A percentile compares a stretch with the other conserved stretches of the same genome.
These are phyloP conservation scores for Francoa sonchifolia DNA, from an alignment of 441 rosid species.

Conservation along the genomic window DNA sequence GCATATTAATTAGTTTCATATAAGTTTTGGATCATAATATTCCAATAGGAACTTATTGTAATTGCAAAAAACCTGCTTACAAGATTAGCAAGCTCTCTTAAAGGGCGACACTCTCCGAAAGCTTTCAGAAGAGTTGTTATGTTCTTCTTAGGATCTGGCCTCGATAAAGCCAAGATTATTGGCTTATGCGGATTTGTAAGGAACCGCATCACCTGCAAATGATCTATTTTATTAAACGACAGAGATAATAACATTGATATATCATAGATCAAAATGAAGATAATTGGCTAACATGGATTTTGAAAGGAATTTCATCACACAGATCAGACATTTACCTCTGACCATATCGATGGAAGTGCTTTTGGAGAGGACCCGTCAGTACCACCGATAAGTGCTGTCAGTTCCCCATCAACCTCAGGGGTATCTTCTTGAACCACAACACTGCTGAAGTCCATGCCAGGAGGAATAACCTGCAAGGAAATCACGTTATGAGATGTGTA, in stretches of 20 bases:
- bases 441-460: conserved; percentile 97
- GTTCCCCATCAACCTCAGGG: conserved; percentile 71
- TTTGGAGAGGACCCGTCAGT: conserved; percentile 77
- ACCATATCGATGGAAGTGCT: conserved; percentile 78
- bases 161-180: conserved; percentile 86
- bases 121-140: conserved; percentile 85
- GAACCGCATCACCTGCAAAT: conserved; percentile 71
- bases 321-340: conserved; percentile 49
- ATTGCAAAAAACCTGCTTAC: conserved; percentile 25
- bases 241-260: too few relatives aligned
- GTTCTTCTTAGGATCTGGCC: conserved; percentile 97
- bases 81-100: conserved; percentile 92
- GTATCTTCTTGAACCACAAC: conserved; percentile 83
- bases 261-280: too few relatives aligned
- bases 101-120: conserved; percentile 85
- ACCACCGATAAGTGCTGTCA: conserved; percentile 41
- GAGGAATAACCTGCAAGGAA: conserved; percentile 70
- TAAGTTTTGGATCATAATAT: conserved; percentile 1
- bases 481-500: conserved; percentile 4
- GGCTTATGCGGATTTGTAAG: conserved; percentile 94
- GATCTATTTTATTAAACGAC: too few relatives aligned
- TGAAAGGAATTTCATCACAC: too few relatives aligned
- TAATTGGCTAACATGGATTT: too few relatives aligned
- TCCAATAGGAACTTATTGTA: neutral
- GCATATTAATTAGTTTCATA: conserved; percentile 6